A percentile compares a stretch with the other conserved stretches of the same genome.
phyloP scores from a whole-genome alignment of 495 filamentous ascomycete genomes.

The Aspergillus ostianus region DNA sequence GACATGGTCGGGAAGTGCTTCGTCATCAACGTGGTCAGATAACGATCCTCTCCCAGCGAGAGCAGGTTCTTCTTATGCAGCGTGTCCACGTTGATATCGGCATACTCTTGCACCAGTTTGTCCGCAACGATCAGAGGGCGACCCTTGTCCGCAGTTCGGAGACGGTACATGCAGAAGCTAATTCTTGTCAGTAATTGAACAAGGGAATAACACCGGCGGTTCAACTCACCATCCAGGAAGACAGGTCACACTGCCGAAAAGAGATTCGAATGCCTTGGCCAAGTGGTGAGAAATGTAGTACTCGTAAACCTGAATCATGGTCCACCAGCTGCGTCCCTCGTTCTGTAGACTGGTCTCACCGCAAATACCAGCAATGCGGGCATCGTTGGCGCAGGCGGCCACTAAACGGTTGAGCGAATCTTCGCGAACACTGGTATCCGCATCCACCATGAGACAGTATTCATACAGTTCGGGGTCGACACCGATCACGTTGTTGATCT shows the following conservation, averaged over 20 bases:
- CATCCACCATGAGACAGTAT: conserved; percentile 96
- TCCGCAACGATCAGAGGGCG: conserved; percentile 90
- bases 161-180: conserved; percentile 98
- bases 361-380: conserved; percentile 95
- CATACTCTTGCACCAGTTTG: conserved; percentile 82
- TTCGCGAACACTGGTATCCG: conserved; percentile 91
- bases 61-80: conserved; percentile 98
- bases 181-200: conserved; percentile 10
- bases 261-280: conserved; percentile 89
- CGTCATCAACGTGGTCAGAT: conserved; percentile 94
- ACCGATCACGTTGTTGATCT: conserved; percentile 98
- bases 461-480: conserved; percentile 97
- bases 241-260: conserved; percentile 96
- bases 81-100: conserved; percentile 83
- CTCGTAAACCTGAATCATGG: conserved; percentile 99
- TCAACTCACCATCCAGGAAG: conserved; percentile 89
- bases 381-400: conserved; percentile 87
- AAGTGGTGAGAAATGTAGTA: conserved; percentile 97
- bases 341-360: conserved; percentile 97
- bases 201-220: not conserved
- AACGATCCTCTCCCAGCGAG: conserved; percentile 95
- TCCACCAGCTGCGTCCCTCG: conserved; percentile 93
- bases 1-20: conserved; percentile 95
- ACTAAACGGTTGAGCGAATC: conserved; percentile 92
- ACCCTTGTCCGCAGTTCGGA: conserved; percentile 88